Conservation (phyloP, 441 rosid species). For the Eutrema salsugineum region DNA sequence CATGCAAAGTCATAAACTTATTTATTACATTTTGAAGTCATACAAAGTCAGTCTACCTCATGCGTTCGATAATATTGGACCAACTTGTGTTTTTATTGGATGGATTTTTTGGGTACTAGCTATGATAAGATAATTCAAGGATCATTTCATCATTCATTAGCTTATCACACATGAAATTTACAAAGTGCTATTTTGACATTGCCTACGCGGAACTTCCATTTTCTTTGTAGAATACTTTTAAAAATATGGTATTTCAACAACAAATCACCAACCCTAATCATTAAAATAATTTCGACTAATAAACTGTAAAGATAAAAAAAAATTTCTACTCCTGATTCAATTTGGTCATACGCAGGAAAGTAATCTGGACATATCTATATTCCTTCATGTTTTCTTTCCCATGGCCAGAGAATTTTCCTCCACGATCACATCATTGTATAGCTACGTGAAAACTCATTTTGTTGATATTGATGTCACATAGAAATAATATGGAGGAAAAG, state of each 20-base stretch:
- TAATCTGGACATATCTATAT: background rate
- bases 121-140: conserved; percentile 6
- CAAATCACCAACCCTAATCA: background rate
- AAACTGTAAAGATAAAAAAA: background rate
- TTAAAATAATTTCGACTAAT: conserved; percentile 1
- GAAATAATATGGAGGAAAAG: background rate
- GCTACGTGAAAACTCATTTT: background rate
- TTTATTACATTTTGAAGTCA: background rate
- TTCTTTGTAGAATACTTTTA: background rate
- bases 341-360: background rate
- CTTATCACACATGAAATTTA: background rate
- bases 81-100: background rate
- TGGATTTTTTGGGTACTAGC: background rate
- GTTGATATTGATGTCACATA: background rate
- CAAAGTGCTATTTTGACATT: conserved; percentile 3
- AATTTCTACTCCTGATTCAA: background rate
- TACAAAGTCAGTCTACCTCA: background rate
- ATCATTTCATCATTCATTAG: background rate
- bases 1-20: background rate
- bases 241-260: background rate
- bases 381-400: background rate
- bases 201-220: background rate
- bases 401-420: background rate
- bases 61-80: background rate
- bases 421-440: background rate